Conservation (phyloP, 2,329 filamentous ascomycete genomes). For the Xylaria multiplex region DNA sequence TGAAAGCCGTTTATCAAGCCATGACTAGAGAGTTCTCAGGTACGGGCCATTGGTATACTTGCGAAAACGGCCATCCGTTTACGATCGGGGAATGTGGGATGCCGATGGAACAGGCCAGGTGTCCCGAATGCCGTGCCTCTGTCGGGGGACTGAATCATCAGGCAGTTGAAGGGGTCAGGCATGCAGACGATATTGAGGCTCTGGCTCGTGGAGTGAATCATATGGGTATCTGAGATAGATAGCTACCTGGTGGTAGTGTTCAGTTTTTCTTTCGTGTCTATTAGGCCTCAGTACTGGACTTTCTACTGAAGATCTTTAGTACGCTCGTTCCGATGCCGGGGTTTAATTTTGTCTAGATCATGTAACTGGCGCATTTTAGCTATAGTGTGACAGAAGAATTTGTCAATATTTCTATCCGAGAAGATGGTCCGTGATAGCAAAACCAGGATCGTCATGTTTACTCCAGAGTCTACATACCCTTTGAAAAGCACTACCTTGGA, state of each 20-base stretch:
- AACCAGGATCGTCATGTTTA: no score
- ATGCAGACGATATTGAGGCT: slow-evolving; percentile 60
- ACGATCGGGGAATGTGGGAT: slow-evolving; percentile 73
- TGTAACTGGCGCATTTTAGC: no score
- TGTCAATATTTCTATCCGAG: no score
- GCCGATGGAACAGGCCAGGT: slow-evolving; percentile 69
- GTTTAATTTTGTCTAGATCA: no score
- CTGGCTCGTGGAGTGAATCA: slow-evolving; percentile 14
- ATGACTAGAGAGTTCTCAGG: slow-evolving; percentile 62
- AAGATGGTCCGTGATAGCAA: no score
- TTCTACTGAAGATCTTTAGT: not conserved
- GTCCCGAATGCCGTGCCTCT: slow-evolving; percentile 68
- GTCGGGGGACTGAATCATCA: slow-evolving; percentile 66
- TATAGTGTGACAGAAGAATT: no score
- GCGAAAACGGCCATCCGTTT: slow-evolving; percentile 67
- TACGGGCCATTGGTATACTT: slow-evolving; percentile 71
- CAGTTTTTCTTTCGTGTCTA: not conserved
- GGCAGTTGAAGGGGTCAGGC: slow-evolving; percentile 61
- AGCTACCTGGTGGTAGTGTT: slow-evolving; percentile 56
- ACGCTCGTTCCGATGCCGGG: no score
- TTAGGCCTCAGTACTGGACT: not conserved
- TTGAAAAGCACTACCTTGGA: no score
- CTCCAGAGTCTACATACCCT: no score
- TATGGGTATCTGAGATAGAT: slow-evolving; percentile 21
- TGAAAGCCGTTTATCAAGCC: slow-evolving; percentile 59